Evolutionary conservation across 164 flowering plant genomes (phyloP), one percentile per base, ranked within the genome.

Genomic region (Platanus orientalis): DNA sequence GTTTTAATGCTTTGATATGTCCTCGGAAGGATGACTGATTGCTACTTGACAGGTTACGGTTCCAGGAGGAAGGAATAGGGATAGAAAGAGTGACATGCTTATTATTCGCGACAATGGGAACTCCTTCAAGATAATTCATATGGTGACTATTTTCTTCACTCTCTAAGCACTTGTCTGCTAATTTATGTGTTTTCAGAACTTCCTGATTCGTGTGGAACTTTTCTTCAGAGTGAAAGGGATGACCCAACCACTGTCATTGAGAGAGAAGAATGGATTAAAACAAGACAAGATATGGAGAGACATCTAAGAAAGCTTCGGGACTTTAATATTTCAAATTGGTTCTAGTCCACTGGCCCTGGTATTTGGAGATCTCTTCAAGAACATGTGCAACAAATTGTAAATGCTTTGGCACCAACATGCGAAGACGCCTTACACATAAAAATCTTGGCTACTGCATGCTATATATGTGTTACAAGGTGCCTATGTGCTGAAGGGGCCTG

Each of bases 261-360:
- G 72, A 86, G 69, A 77, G 92, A 87, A 79, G 98, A 94, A 61
- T 94, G 98, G 98, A 64, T 60, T 58, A 79, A 77, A 68, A 81
- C 75, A 30, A 78, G 98, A 69, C 70, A 78, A 67, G 98, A 89
- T 40, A 89, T 94, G 93, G 98, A 94, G 73, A 87, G 76, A 61
- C 92, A 89, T 72, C 92, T 94, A 7, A 79, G 96, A 21, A 94
- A 94, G 81, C 77, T 94, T 20, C 74, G 97, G 21, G 97, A 94
- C 69, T 94, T 89, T 71, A 78, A 62, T 50, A 57, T 76, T 58
- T 94, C 97, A 56, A 94, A 94, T 72, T 94, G 98, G 98, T 87
- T 94, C 67, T 93, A 73, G 70, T 55, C 51, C 45, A 27, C 16
- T 24, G 4, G 49, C 39, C 29, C 28, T 49, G 39, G 61, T 10